Evolutionary conservation across 2,329 filamentous ascomycete species (phyloP), one percentile per base, ranked within the genome.

Genomic region (Fusarium fujikuroi): DNA sequence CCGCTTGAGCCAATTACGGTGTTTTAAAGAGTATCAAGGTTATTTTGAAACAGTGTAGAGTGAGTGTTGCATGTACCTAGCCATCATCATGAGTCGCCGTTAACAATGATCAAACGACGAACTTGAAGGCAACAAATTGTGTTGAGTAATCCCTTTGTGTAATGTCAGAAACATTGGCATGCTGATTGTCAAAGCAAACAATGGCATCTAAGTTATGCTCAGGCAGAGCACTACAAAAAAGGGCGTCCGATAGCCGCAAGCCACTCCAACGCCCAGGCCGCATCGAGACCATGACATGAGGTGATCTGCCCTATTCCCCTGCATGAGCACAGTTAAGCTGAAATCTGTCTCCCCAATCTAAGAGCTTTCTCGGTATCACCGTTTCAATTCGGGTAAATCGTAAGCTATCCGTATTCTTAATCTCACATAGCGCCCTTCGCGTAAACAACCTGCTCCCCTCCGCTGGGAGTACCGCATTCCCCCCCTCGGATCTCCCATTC

Each of bases 191-290:
- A 21, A 30, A 61, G 53, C 42, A 69, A 36, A 60, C 44, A 59
- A 58, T 58, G 59, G 28, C 58, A 60, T 40, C 18, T 40, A 52
- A 53, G 46, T 53, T 53, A 34, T 44, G 23, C 19, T 30, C 36
- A n/a, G 32, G n/a, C n/a, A n/a, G n/a, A n/a, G n/a, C n/a, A n/a
- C n/a, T n/a, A n/a, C 56, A 44, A 49, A 39, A 30, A 32, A 18
- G 2, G 66, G 59, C 66, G 70, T 28, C 59, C n/a, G 39, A 64
- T 74, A 71, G 59, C 54, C 34, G 28, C 59, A 74, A 68, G 71
- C 71, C 71, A 72, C 66, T 50, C 6, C 34, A 53, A 47, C 58
- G 37, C 52, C 56, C 36, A 59, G 62, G 61, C 54, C 36, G 65
- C 60, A 57, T 73, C 66, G 44, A 73, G 70, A 70, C 70, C 66